Base-by-base conservation (phyloP, 768 basidiomycete genomes). In the Nevesoporus exiguus region DNA sequence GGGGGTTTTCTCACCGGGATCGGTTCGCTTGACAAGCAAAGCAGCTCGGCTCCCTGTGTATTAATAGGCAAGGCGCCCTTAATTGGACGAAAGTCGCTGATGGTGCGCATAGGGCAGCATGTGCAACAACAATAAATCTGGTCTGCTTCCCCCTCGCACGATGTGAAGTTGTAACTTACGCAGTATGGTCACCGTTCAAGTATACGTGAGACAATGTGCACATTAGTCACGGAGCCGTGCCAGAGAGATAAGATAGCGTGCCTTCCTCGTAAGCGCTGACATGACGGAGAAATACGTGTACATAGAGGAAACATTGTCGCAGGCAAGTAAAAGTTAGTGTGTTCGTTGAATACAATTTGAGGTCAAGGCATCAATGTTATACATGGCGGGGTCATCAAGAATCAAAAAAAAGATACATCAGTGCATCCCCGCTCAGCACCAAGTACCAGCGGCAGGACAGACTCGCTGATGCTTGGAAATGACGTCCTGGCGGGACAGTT, bases 381-480 rank as follows among this genome's bases (percentile, higher is more conserved):
- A 46, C 31, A 43, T 41, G 7, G 13, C 37, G 22, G 25, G 30
- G n/a, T 22, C 19, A 39, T 2, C 29, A 3, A 56, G 34, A 49
- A 27, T 58, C 14, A 24, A 44, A 54, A 45, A 40, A 40, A 34
- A 14, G 27, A 3, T 29, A 5, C 8, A 5, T 29, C 8, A 5
- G 4, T 29, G 8, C 31, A 34, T 2, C 22, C n/a, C 31, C 33
- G 27, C 51, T 63, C 40, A 61, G 40, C 55, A 47, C 58, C 55
- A 43, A 41, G 47, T 46, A 33, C 50, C 40, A 33, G 63, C 61
- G 13, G 56, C 63, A 27, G 63, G 66, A 33, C 65, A 66, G 24
- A 63, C 53, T 11, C 63, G 66, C 27, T 54, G 63, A 25, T 66
- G 65, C 33, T 66, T 66, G 49, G 61, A 58, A 51, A 66, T 61